Conservation (phyloP, 1,284 basidiomycete genomes). For the Trichosporon ovoides region DNA sequence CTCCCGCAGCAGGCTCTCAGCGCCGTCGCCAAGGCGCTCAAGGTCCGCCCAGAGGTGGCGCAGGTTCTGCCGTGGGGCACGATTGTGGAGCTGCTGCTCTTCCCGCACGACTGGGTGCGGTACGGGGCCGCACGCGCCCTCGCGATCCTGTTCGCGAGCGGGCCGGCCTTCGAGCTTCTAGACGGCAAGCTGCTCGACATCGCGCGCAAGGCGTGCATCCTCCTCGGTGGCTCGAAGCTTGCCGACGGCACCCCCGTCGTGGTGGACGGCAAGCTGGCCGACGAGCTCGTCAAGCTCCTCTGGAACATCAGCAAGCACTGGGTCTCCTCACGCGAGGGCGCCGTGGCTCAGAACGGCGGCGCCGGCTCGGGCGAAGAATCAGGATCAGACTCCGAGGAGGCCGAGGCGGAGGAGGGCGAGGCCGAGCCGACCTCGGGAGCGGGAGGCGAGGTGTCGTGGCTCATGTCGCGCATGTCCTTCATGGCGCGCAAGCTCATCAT, state of each 20-base stretch:
- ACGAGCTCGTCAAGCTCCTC: slow-evolving; percentile 90
- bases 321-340: slow-evolving; percentile 42
- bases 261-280: slow-evolving; percentile 67
- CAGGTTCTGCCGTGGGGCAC: slow-evolving; percentile 59
- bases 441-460: slow-evolving; percentile 73
- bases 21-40: slow-evolving; percentile 61
- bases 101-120: slow-evolving; percentile 93
- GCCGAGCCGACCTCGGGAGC: slow-evolving; percentile 40
- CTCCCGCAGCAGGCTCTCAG: slow-evolving; percentile 75
- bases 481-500: slow-evolving; percentile 58
- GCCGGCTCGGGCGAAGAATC: slow-evolving; percentile 18
- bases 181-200: slow-evolving; percentile 53
- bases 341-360: slow-evolving; percentile 12
- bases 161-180: slow-evolving; percentile 16
- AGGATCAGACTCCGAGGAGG: too few relatives aligned
- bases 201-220: slow-evolving; percentile 68
- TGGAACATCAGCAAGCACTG: slow-evolving; percentile 87
- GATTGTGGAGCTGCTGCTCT: slow-evolving; percentile 68
- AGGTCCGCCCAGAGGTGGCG: slow-evolving; percentile 56
- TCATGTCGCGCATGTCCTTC: slow-evolving; percentile 90
- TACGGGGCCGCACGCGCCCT: slow-evolving; percentile 72
- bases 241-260: slow-evolving; percentile 32
- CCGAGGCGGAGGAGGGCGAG: slow-evolving; percentile 39
- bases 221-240: slow-evolving; percentile 63
- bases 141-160: slow-evolving; percentile 61